These are phyloP conservation scores for Mortierella claussenii DNA, from an alignment of 192 early-diverging fungal species.

Conservation along the genomic window DNA sequence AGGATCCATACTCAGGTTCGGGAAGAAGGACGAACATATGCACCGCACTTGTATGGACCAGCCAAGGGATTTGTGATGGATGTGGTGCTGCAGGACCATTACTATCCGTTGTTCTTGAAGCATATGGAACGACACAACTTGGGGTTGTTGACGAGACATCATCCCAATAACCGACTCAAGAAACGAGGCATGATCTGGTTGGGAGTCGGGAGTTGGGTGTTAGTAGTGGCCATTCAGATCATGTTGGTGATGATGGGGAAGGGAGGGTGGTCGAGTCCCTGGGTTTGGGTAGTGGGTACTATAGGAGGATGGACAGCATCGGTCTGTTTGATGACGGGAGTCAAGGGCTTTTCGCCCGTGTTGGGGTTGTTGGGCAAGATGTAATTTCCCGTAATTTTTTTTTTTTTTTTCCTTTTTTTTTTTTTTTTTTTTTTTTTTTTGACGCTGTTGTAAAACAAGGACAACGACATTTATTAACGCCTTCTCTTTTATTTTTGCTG, in stretches of 20 bases:
- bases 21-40: constrained; percentile 35
- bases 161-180: constrained; percentile 27
- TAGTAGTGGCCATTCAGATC: constrained; percentile 17
- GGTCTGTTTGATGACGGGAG: constrained; percentile 24
- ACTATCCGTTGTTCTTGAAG: constrained; percentile 43
- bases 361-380: constrained; percentile 34
- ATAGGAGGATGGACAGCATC: constrained; percentile 36
- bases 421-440: constrained; percentile 9
- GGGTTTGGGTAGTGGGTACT: constrained; percentile 35
- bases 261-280: constrained; percentile 42
- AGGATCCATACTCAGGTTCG: constrained; percentile 40
- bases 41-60: constrained; percentile 36
- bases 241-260: constrained; percentile 15
- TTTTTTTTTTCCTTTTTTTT: constrained; percentile 1
- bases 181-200: constrained; percentile 32
- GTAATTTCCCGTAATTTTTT: constrained; percentile 8
- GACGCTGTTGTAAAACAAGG: too few species aligned
- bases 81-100: constrained; percentile 41
- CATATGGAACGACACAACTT: constrained; percentile 36
- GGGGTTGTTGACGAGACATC: constrained; percentile 20
- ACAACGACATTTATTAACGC: too few species aligned
- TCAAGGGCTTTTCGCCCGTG: constrained; percentile 32
- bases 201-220: constrained; percentile 14
- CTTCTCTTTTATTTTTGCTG: background rate
- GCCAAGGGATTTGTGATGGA: constrained; percentile 52